Percentiles rank a stretch among this genome's conserved stretches.
Conservation (phyloP, 2,329 filamentous ascomycete species). For the Ophiostoma triangulosporum region DNA sequence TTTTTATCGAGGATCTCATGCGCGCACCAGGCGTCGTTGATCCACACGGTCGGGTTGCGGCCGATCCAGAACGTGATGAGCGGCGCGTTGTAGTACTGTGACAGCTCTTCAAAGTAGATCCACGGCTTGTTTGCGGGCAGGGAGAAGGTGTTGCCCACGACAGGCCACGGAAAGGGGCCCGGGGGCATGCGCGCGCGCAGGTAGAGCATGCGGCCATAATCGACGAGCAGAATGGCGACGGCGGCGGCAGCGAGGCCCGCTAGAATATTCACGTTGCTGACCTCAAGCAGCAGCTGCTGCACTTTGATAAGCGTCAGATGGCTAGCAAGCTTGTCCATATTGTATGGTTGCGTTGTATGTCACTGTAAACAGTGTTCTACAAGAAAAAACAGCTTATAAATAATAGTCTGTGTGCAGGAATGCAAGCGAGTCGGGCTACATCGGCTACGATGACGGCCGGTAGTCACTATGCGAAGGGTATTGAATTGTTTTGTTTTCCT, state of each 20-base stretch:
- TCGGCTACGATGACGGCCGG: not conserved
- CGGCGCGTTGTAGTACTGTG: constrained; percentile 33
- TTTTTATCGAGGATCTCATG: constrained; percentile 42
- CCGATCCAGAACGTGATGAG: constrained; percentile 45
- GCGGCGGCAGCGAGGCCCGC: constrained; percentile 16
- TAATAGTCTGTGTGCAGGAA: not conserved
- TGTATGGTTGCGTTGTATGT: no score
- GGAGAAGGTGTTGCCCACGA: constrained; percentile 42
- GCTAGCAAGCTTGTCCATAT: constrained; percentile 17
- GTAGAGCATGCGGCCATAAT: constrained; percentile 37
- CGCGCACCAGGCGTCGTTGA: constrained; percentile 36
- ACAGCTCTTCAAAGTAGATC: constrained; percentile 42
- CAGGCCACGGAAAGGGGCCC: constrained; percentile 38
- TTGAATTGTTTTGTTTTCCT: no score
- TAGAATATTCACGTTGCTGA: constrained; percentile 12
- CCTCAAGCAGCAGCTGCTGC: constrained; percentile 15
- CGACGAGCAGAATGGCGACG: constrained; percentile 20
- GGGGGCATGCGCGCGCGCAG: constrained; percentile 38
- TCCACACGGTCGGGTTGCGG: constrained; percentile 31
- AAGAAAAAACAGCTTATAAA: not conserved
- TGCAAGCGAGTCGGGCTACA: not conserved
- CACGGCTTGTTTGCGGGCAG: constrained; percentile 42
- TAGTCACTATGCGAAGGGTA: not conserved
- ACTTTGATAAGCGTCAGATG: constrained; percentile 15
- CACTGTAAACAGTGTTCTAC: no score